phyloP scores from a whole-genome alignment of 2,329 filamentous ascomycete genomes.

The Dactylonectria estremocensis region DNA sequence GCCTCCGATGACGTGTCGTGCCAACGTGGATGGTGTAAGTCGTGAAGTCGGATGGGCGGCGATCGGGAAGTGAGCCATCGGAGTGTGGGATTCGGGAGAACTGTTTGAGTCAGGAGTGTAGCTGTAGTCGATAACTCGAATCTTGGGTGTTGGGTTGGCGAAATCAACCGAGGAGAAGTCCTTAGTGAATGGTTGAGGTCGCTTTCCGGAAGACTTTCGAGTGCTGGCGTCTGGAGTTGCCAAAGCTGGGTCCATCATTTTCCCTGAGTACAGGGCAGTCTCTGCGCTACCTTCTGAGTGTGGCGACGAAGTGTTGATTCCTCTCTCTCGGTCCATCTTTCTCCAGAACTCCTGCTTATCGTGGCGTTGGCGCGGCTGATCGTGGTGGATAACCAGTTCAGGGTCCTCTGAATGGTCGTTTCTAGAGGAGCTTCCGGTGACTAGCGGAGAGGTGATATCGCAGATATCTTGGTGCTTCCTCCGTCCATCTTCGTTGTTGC shows the following conservation, averaged over 20 bases:
- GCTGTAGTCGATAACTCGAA: conserved; percentile 27
- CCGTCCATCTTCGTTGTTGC: neutral
- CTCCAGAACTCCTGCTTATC: neutral
- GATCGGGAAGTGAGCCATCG: conserved; percentile 50
- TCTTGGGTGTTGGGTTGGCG: conserved; percentile 17
- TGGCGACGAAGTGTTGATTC: conserved; percentile 39
- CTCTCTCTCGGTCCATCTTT: neutral
- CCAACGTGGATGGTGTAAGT: conserved; percentile 44
- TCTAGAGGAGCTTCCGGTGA: no score
- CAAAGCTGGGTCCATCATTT: neutral
- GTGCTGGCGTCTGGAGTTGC: conserved; percentile 5
- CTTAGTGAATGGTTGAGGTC: neutral
- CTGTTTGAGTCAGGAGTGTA: conserved; percentile 31
- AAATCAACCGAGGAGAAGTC: conserved; percentile 24
- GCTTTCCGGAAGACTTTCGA: neutral
- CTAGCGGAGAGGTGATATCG: neutral
- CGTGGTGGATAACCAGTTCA: neutral
- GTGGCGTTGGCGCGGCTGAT: neutral
- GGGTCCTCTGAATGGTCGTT: neutral
- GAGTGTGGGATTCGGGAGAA: conserved; percentile 37
- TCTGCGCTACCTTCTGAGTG: conserved; percentile 42
- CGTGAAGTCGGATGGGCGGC: conserved; percentile 40
- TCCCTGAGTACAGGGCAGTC: conserved; percentile 31
- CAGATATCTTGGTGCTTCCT: neutral
- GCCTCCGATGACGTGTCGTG: conserved; percentile 42